Conservation (phyloP, 2,329 filamentous ascomycete genomes). For the Beauveria asiatica region DNA sequence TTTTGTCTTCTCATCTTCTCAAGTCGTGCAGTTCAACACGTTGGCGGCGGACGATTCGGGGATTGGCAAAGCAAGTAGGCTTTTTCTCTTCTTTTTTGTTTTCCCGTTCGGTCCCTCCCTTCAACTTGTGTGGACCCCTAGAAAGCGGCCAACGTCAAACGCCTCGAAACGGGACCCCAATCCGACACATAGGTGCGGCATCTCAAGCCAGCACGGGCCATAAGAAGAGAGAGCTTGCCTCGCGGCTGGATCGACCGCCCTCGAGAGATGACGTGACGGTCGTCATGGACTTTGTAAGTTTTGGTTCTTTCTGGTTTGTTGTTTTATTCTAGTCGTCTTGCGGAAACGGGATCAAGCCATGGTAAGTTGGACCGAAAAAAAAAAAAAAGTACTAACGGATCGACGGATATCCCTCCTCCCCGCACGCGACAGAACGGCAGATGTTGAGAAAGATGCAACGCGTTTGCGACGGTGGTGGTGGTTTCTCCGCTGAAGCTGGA, state of each 20-base stretch:
- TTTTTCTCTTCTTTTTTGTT: not conserved
- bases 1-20: not conserved
- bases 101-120: not conserved
- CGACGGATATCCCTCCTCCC: not conserved
- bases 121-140: too few species aligned
- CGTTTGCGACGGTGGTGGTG: not conserved
- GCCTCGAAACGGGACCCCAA: not conserved
- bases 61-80: not conserved
- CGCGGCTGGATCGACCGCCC: not conserved
- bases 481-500: not conserved
- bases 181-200: not conserved
- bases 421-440: not conserved
- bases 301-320: not conserved
- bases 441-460: not conserved
- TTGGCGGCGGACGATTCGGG: not conserved
- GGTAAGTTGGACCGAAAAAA: not conserved
- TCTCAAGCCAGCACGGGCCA: not conserved
- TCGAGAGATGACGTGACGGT: conserved; percentile 37
- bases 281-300: conserved; percentile 50
- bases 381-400: not conserved
- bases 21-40: not conserved
- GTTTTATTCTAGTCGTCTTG: not conserved
- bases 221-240: not conserved
- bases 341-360: not conserved
- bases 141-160: not conserved